These are phyloP conservation scores for Ophiostoma ulmi DNA, from an alignment of 2,329 filamentous ascomycete genomes.

Conservation along the genomic window DNA sequence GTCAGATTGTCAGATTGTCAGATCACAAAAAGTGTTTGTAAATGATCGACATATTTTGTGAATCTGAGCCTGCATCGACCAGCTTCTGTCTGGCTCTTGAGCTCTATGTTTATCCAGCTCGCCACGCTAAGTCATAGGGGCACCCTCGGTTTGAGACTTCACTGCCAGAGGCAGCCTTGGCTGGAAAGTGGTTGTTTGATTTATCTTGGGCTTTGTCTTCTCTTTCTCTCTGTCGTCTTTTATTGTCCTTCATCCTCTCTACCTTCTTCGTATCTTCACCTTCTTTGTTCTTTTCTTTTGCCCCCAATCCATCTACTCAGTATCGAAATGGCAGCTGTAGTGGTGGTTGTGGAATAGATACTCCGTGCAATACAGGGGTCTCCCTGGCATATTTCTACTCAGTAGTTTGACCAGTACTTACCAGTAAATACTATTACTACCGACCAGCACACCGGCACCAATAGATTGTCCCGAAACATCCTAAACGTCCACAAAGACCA, in stretches of 20 bases:
- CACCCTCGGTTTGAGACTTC: not conserved
- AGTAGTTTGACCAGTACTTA: not conserved
- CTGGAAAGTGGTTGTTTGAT: not conserved
- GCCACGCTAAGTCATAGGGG: no score
- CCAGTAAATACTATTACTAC: no score
- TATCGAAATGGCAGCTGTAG: not conserved
- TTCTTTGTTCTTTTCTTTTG: not conserved
- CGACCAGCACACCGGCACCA: not conserved
- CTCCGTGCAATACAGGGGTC: not conserved
- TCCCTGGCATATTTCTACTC: not conserved
- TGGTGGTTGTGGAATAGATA: not conserved
- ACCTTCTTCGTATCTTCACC: not conserved
- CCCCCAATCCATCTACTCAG: not conserved
- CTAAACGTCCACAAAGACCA: not conserved
- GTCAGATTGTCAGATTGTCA: no score
- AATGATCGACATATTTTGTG: not conserved
- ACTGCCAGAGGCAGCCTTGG: not conserved
- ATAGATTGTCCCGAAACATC: conserved; percentile 1
- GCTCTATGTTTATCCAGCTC: no score
- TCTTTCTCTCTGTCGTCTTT: not conserved
- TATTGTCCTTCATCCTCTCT: no score
- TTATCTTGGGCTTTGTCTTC: not conserved
- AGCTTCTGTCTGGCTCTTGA: not conserved
- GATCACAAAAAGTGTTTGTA: not conserved
- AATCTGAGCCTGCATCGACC: not conserved